Conservation (phyloP, 805 yeast species). For the Huiozyma sinensis region DNA sequence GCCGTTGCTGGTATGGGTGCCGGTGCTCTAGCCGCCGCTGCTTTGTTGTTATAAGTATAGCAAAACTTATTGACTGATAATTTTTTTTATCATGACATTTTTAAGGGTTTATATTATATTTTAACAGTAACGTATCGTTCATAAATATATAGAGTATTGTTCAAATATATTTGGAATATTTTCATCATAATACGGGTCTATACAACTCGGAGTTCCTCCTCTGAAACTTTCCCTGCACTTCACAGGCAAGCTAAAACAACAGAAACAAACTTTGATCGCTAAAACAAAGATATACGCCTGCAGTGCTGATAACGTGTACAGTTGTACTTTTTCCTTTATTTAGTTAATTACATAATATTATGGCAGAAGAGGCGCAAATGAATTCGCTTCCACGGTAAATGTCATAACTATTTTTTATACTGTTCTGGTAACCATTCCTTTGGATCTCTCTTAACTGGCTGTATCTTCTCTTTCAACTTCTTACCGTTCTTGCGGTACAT, state of each 20-base stretch:
- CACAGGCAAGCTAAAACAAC: too few species aligned
- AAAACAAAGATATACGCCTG: too few species aligned
- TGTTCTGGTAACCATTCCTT: constrained; percentile 5
- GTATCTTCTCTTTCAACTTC: background rate
- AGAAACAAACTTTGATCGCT: too few species aligned
- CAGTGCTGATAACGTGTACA: too few species aligned
- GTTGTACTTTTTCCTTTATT: too few species aligned
- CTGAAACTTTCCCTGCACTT: too few species aligned
- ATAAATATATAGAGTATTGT: background rate
- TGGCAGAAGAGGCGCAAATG: too few species aligned
- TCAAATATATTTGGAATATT: background rate
- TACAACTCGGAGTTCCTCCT: too few species aligned
- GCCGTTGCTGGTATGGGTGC: constrained; percentile 16
- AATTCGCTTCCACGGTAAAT: too few species aligned
- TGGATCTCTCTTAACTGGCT: background rate
- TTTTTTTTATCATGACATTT: background rate
- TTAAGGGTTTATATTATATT: background rate
- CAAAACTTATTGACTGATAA: background rate
- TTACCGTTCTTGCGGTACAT: background rate
- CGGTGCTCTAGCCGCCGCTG: constrained; percentile 15
- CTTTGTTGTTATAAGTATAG: constrained; percentile 11
- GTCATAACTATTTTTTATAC: constrained; percentile 1
- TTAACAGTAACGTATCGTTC: background rate
- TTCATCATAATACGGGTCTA: too few species aligned
- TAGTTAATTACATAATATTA: too few species aligned